Evolutionary conservation across 2,329 filamentous ascomycete species (phyloP), one percentile per base, ranked within the genome.

Genomic region (Fusarium sp.): DNA sequence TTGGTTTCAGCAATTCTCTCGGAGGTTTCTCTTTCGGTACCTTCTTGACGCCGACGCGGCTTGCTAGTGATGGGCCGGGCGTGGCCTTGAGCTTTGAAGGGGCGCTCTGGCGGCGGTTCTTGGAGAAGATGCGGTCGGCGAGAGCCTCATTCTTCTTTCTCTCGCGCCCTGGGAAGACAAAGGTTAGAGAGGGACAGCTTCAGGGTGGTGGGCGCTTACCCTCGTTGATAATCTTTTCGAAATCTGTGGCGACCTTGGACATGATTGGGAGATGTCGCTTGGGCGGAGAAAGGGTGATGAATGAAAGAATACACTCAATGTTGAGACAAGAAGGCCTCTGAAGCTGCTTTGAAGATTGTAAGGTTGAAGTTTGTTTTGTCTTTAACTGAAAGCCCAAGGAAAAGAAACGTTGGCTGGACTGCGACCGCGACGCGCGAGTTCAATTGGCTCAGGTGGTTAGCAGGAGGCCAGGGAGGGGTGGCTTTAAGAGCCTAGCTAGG

Each of bases 11-110:
- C 24, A 46, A 15, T 39, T 50, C 43, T 36, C 41, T 38, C 44
- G 13, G 31, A 40, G 45, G 36, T 5, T 38, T 43, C 26, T 57
- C 36, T 32, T 57, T 53, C 48, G 50, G 53, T 80, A 88, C 88
- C 85, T 93, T 93, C 70, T 85, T 87, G 45, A 93, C 82, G 35
- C 91, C 90, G 56, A 90, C 87, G 74, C 90, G 85, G 76, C 88
- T 91, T 52, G 90, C 86, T 46, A 93, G 83, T 4, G 86, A 86
- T 70, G 87, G 80, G 47, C 83, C 79, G 46, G 74, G 70, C 53
- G 74, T 73, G 59, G 77, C 73, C 70, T 80, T 85, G 54, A 79
- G 72, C 56, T 76, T 82, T 39, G 77, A 76, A 7, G 84, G 83
- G 35, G 88, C 83, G 71, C 84, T 89, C 48, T 83, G 76, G 31